Evolutionary conservation across 2,329 filamentous ascomycete genomes (phyloP).

Genomic region (Chrysoporthe cubensis): DNA sequence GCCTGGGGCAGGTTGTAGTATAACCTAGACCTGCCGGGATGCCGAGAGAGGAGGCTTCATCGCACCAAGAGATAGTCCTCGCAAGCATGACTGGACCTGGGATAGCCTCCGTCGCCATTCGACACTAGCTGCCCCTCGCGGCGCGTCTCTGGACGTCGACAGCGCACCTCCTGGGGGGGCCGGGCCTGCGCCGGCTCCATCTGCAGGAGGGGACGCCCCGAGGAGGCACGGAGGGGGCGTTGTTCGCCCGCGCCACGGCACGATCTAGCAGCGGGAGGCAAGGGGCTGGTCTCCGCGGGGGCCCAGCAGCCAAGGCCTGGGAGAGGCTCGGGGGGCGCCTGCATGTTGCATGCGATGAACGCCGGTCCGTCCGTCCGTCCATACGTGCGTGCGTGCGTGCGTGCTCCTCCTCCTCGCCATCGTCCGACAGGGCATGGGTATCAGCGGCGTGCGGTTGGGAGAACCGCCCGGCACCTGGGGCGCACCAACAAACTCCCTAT

Average conservation of each 20-base stretch:
- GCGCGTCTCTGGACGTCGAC: neutral
- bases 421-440: too few relatives aligned
- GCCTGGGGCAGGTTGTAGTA: too few relatives aligned
- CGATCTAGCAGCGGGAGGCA: constrained; percentile 8
- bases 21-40: too few relatives aligned
- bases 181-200: constrained; percentile 14
- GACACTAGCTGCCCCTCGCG: neutral
- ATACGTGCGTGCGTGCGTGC: neutral
- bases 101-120: neutral
- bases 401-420: neutral
- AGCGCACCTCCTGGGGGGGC: neutral
- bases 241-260: neutral
- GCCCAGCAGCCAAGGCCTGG: neutral
- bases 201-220: constrained; percentile 11
- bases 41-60: too few relatives aligned
- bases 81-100: too few relatives aligned
- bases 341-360: too few relatives aligned
- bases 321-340: too few relatives aligned
- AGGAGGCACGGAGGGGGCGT: neutral
- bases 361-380: neutral
- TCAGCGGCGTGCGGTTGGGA: too few relatives aligned
- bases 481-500: neutral
- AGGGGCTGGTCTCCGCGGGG: neutral
- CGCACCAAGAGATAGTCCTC: too few relatives aligned
- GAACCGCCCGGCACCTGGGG: neutral